Evolutionary conservation across 768 basidiomycete species (phyloP).

Genomic region (Boletellus emodensis): DNA sequence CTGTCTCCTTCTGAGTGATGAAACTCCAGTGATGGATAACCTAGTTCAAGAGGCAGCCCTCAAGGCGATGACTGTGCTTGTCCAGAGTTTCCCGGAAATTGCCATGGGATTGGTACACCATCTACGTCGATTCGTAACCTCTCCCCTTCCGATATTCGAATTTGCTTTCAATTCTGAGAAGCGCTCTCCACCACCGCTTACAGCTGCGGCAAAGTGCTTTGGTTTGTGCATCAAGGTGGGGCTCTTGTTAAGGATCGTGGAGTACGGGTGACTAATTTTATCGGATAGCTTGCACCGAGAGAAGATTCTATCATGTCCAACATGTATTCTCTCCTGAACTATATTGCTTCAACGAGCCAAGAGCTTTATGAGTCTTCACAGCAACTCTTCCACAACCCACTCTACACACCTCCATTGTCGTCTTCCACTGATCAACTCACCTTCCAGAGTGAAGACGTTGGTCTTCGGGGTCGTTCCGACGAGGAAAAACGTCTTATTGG

Average conservation of each 20-base stretch:
- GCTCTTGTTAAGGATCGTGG: background rate
- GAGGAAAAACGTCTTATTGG: slow-evolving; percentile 83
- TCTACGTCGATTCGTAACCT: slow-evolving; percentile 83
- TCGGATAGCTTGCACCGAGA: slow-evolving; percentile 67
- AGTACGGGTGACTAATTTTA: slow-evolving; percentile 3
- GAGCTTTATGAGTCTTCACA: slow-evolving; percentile 57
- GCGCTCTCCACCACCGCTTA: slow-evolving; percentile 71
- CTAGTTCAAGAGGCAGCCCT: slow-evolving; percentile 87
- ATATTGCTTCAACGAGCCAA: slow-evolving; percentile 80
- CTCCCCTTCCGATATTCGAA: slow-evolving; percentile 84
- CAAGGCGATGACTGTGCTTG: slow-evolving; percentile 78
- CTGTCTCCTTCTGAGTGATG: slow-evolving; percentile 71
- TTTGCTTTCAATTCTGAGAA: slow-evolving; percentile 74
- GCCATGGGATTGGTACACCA: slow-evolving; percentile 71
- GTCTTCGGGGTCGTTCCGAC: slow-evolving; percentile 65
- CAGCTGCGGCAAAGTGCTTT: slow-evolving; percentile 85
- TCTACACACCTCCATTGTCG: slow-evolving; percentile 30
- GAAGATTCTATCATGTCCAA: slow-evolving; percentile 91
- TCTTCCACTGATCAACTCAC: slow-evolving; percentile 45
- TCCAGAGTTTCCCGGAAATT: slow-evolving; percentile 81
- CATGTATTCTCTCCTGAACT: slow-evolving; percentile 94
- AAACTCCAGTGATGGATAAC: slow-evolving; percentile 77
- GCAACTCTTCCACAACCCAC: slow-evolving; percentile 40
- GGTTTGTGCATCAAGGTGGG: slow-evolving; percentile 81
- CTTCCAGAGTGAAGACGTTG: slow-evolving; percentile 56